Evolutionary conservation across 305 asterid genomes (phyloP).

Genomic region (Fraxinus sp.): DNA sequence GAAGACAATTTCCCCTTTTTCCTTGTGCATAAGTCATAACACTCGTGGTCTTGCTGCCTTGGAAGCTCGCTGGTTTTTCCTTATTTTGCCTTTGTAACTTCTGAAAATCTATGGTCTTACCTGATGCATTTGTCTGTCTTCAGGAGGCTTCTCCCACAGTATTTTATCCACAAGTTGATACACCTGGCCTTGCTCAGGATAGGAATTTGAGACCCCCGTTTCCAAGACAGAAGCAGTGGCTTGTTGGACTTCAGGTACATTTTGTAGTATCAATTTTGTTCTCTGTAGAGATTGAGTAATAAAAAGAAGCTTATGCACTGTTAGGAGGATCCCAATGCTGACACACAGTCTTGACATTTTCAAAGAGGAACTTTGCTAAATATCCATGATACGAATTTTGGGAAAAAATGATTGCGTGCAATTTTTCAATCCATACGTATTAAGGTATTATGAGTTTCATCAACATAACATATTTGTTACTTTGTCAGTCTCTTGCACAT

Average conservation of each 20-base stretch:
- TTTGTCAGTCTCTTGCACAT: slow-evolving; percentile 66
- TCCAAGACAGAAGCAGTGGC: slow-evolving; percentile 69
- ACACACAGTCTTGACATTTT: not conserved
- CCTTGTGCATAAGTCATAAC: not conserved
- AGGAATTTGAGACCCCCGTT: slow-evolving; percentile 34
- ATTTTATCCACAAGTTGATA: slow-evolving; percentile 42
- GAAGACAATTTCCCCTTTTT: not conserved
- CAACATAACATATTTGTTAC: slow-evolving; percentile 22
- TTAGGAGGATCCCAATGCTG: not conserved
- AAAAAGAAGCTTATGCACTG: not conserved
- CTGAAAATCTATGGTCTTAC: slow-evolving; percentile 6
- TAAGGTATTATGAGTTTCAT: not conserved
- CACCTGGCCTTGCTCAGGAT: slow-evolving; percentile 40
- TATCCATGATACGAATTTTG: not conserved
- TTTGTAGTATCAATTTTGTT: not conserved
- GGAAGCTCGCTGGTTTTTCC: slow-evolving; percentile 6
- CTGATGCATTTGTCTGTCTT: slow-evolving; percentile 23
- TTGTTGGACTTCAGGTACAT: slow-evolving; percentile 77
- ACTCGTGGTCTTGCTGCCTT: not conserved
- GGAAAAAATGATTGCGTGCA: slow-evolving; percentile 4
- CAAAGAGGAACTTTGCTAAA: not conserved
- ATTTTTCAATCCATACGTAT: not conserved
- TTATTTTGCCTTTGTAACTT: not conserved
- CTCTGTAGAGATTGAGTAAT: not conserved
- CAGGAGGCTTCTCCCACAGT: slow-evolving; percentile 58